Evolutionary conservation across 2,329 filamentous ascomycete species (phyloP).

Genomic region (Fusarium sambucinum): DNA sequence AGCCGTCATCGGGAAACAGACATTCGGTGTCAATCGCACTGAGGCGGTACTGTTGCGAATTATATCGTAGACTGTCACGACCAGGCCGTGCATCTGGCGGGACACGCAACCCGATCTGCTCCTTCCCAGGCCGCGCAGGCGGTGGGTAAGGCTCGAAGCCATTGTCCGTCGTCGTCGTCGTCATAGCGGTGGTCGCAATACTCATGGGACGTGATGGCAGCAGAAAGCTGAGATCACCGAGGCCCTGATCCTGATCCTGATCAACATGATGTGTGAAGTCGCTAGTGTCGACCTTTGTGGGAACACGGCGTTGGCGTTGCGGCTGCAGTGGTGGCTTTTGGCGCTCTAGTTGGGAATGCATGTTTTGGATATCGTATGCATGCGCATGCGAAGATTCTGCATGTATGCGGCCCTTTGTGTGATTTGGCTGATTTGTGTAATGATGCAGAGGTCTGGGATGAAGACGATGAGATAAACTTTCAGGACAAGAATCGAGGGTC

Average conservation of each 20-base stretch:
- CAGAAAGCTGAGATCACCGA: constrained; percentile 42
- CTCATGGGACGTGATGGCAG: constrained; percentile 45
- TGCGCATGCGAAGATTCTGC: constrained; percentile 36
- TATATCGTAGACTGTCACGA: constrained; percentile 23
- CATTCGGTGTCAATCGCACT: constrained; percentile 42
- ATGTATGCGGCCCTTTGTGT: constrained; percentile 29
- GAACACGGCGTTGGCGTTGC: constrained; percentile 28
- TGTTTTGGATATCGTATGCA: constrained; percentile 35
- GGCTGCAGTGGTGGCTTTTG: constrained; percentile 31
- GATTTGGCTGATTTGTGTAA: constrained; percentile 28
- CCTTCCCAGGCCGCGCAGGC: constrained; percentile 33
- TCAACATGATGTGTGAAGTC: constrained; percentile 20
- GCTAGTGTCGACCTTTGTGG: constrained; percentile 28
- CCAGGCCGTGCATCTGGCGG: constrained; percentile 22
- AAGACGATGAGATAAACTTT: constrained; percentile 36
- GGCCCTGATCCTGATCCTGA: constrained; percentile 28
- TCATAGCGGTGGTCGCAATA: constrained; percentile 39
- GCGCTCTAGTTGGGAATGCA: constrained; percentile 35
- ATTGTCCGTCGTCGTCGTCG: constrained; percentile 23
- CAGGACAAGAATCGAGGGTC: constrained; percentile 44
- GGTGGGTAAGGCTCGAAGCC: constrained; percentile 13
- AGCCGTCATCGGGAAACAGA: constrained; percentile 35
- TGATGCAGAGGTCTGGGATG: constrained; percentile 39
- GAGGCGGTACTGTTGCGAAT: constrained; percentile 38
- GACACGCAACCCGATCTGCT: constrained; percentile 37